Conservation (phyloP, 1,284 basidiomycete genomes). For the Marasmius sp. region DNA sequence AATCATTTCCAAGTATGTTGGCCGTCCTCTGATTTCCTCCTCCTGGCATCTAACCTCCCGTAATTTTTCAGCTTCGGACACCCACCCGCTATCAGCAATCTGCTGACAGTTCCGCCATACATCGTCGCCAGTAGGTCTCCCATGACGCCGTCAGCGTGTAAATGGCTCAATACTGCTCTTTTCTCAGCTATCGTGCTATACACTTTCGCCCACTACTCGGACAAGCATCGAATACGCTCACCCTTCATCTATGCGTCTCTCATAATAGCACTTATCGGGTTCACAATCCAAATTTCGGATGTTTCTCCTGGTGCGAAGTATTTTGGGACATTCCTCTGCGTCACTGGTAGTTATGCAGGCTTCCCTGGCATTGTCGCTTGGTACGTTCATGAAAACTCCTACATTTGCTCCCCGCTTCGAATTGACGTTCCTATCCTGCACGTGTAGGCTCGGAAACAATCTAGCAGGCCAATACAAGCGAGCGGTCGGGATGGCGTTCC, state of each 20-base stretch:
- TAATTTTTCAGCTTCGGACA: conserved; percentile 51
- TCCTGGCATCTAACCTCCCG: neutral
- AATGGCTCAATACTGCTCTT: neutral
- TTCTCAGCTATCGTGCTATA: conserved; percentile 50
- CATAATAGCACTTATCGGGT: neutral
- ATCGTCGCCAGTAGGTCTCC: conserved; percentile 53
- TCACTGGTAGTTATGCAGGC: conserved; percentile 58
- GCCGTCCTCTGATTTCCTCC: neutral
- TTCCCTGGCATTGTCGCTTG: conserved; percentile 69
- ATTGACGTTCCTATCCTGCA: neutral
- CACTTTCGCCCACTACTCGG: conserved; percentile 53
- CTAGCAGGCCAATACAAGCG: conserved; percentile 68
- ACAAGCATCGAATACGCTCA: neutral
- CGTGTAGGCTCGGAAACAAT: conserved; percentile 56
- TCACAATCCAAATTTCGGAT: conserved; percentile 49
- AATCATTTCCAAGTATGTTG: conserved; percentile 55
- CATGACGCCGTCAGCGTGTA: neutral
- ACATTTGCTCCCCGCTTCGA: neutral
- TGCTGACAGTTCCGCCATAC: conserved; percentile 75
- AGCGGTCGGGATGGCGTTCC: conserved; percentile 59
- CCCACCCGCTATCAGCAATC: conserved; percentile 55
- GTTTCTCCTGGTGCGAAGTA: conserved; percentile 51
- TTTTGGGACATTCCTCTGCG: conserved; percentile 66
- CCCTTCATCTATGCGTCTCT: conserved; percentile 1
- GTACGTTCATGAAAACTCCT: conserved; percentile 31